These are phyloP conservation scores for Amanita rubescens DNA, from an alignment of 768 basidiomycete species.

Conservation along the genomic window DNA sequence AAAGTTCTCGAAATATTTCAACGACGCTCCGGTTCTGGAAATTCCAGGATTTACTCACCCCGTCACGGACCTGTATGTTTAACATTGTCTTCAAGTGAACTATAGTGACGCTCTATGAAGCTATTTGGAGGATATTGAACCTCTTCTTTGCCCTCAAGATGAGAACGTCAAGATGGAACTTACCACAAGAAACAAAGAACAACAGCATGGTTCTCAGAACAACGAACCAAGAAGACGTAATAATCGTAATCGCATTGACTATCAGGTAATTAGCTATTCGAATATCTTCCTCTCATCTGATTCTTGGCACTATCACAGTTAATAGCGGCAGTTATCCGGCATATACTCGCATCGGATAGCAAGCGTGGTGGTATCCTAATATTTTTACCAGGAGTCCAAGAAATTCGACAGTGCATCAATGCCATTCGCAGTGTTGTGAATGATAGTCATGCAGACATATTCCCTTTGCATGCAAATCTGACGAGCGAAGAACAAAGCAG, in stretches of 20 bases:
- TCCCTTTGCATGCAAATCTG: constrained; percentile 87
- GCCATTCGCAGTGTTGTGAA: constrained; percentile 33
- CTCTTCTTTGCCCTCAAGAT: constrained; percentile 42
- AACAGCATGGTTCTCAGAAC: not conserved
- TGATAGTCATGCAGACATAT: constrained; percentile 38
- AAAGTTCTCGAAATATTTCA: constrained; percentile 77
- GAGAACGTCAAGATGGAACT: not conserved
- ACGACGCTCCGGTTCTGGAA: constrained; percentile 67
- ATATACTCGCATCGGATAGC: constrained; percentile 46
- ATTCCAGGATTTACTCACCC: constrained; percentile 84
- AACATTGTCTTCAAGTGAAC: not conserved
- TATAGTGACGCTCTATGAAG: constrained; percentile 26
- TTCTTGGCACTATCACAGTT: constrained; percentile 32
- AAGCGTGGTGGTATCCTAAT: constrained; percentile 68
- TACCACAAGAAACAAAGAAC: not conserved
- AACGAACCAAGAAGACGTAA: not conserved
- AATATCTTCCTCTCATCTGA: not conserved
- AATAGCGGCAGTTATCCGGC: constrained; percentile 54
- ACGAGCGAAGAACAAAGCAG: constrained; percentile 75
- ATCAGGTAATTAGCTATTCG: constrained; percentile 36
- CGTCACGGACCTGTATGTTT: constrained; percentile 62
- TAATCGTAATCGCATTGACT: constrained; percentile 43
- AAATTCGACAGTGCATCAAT: constrained; percentile 74
- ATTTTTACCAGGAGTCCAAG: constrained; percentile 87
- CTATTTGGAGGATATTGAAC: constrained; percentile 78